phyloP scores from a whole-genome alignment of 371 early-diverging fungal genomes.

The Mortierella sp. region DNA sequence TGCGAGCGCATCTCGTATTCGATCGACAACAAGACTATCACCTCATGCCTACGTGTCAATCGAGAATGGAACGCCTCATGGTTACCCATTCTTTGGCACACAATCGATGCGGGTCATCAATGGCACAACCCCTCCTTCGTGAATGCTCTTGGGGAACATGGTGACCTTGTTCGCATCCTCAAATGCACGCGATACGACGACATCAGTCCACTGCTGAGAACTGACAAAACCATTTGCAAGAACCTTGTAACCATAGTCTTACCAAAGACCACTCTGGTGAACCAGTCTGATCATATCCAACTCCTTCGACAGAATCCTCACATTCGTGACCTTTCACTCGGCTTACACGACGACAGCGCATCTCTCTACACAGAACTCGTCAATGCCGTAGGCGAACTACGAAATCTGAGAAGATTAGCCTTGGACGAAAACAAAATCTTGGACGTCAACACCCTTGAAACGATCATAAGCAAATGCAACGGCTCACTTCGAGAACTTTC shows the following conservation, averaged over 20 bases:
- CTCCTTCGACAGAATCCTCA: slow-evolving; percentile 39
- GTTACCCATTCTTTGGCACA: slow-evolving; percentile 43
- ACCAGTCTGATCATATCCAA: slow-evolving; percentile 23
- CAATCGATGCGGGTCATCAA: slow-evolving; percentile 34
- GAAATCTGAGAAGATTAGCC: slow-evolving; percentile 14
- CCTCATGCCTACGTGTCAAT: slow-evolving; percentile 23
- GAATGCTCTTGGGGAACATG: slow-evolving; percentile 22
- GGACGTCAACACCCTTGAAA: slow-evolving; percentile 21
- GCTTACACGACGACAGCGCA: slow-evolving; percentile 17
- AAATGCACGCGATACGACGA: slow-evolving; percentile 41
- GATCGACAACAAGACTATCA: slow-evolving; percentile 17
- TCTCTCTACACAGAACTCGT: slow-evolving; percentile 15
- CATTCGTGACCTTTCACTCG: slow-evolving; percentile 20
- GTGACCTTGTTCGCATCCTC: slow-evolving; percentile 40
- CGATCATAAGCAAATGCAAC: slow-evolving; percentile 19
- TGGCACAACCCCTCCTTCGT: slow-evolving; percentile 26
- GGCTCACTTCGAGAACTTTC: slow-evolving; percentile 31
- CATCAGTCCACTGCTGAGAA: slow-evolving; percentile 20
- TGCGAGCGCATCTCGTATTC: slow-evolving; percentile 23
- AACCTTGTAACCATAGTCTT: slow-evolving; percentile 25
- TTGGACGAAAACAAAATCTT: slow-evolving; percentile 27
- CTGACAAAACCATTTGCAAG: slow-evolving; percentile 7
- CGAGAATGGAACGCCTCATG: slow-evolving; percentile 31
- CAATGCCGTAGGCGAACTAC: slow-evolving; percentile 18
- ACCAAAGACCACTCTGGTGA: slow-evolving; percentile 24